These are phyloP conservation scores for Apiospora aurea DNA, from an alignment of 2,329 filamentous ascomycete genomes.

Conservation along the genomic window DNA sequence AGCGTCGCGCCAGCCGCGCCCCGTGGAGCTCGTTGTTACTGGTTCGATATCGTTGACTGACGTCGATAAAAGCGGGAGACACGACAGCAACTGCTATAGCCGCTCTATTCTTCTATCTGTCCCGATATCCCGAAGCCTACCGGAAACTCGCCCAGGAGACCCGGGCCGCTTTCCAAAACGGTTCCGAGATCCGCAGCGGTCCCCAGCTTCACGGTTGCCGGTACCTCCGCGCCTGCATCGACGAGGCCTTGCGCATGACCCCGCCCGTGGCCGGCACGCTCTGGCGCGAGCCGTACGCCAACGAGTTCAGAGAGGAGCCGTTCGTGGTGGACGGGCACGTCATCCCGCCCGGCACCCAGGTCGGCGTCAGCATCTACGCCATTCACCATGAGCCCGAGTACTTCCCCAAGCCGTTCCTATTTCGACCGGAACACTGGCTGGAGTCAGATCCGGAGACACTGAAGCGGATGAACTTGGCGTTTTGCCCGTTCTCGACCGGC, in stretches of 20 bases:
- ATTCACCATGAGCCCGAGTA: constrained; percentile 27
- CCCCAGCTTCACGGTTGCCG: constrained; percentile 23
- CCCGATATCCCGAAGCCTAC: background rate
- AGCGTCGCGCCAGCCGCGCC: background rate
- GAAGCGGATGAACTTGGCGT: background rate
- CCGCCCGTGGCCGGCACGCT: constrained; percentile 22
- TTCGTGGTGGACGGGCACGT: constrained; percentile 22
- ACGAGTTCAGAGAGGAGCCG: background rate
- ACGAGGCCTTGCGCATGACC: constrained; percentile 25
- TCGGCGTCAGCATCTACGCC: constrained; percentile 26
- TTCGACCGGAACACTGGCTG: constrained; percentile 29
- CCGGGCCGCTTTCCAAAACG: constrained; percentile 24
- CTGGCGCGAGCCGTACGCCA: constrained; percentile 23
- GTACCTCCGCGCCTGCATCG: constrained; percentile 29
- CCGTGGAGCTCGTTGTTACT: too few relatives aligned
- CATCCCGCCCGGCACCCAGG: constrained; percentile 27
- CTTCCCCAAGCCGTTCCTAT: constrained; percentile 28
- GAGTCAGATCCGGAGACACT: background rate
- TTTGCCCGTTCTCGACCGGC: constrained; percentile 43
- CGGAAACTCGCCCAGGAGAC: constrained; percentile 27
- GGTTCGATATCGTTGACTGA: too few relatives aligned
- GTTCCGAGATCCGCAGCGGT: constrained; percentile 23
- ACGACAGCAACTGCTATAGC: background rate
- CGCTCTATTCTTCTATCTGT: background rate
- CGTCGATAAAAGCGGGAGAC: background rate